A percentile compares a stretch with the other conserved stretches of the same genome.
Evolutionary conservation across 164 flowering plant species (phyloP).

Genomic region (Kingdonia uniflora): DNA sequence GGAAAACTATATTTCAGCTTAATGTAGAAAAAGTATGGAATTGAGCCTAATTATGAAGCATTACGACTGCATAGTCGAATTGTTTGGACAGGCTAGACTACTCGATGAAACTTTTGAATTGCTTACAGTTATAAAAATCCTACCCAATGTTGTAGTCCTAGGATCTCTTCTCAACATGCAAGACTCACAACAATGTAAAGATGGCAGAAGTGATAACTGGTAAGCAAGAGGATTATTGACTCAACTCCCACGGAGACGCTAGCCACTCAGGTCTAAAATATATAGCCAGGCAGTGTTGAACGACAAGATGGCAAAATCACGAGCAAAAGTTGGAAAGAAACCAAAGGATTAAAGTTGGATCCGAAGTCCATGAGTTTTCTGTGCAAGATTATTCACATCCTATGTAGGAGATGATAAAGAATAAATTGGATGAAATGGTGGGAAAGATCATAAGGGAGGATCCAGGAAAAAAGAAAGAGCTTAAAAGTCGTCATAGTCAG

Average conservation of each 20-base stretch:
- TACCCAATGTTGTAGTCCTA: conserved; percentile 9
- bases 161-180: conserved; percentile 13
- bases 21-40: conserved; percentile 10
- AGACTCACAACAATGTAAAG: conserved; percentile 8
- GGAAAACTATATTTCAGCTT: not conserved
- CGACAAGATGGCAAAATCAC: conserved; percentile 17
- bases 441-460: not conserved
- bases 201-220: conserved; percentile 12
- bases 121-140: conserved; percentile 2
- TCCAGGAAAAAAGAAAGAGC: not conserved
- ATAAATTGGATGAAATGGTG: conserved; percentile 16
- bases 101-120: conserved; percentile 12
- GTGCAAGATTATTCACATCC: conserved; percentile 15
- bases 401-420: conserved; percentile 10
- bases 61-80: conserved; percentile 13
- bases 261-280: conserved; percentile 15
- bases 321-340: conserved; percentile 16
- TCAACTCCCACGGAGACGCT: conserved; percentile 8
- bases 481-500: conserved; percentile 14
- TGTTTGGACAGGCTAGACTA: conserved; percentile 10
- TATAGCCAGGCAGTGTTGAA: conserved; percentile 9
- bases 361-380: conserved; percentile 14
- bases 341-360: conserved; percentile 15
- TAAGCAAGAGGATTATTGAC: conserved; percentile 1
- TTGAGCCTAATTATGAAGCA: conserved; percentile 12